Percentiles rank a stretch among this genome's conserved stretches.
Evolutionary conservation across 1,284 basidiomycete genomes (phyloP).

Genomic region (Puccinia coronata): DNA sequence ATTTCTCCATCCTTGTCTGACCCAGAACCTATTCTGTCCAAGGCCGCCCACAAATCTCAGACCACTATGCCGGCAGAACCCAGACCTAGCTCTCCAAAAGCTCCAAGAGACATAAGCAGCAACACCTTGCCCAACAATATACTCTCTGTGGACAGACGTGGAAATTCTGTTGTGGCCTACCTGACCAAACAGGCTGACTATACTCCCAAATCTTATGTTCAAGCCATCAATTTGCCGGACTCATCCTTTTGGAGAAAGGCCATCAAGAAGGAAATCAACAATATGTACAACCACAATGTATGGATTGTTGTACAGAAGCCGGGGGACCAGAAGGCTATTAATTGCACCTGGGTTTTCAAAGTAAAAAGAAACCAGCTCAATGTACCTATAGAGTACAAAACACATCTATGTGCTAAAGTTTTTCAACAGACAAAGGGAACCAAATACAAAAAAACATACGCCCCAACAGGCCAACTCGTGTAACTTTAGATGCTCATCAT

Average conservation of each 20-base stretch:
- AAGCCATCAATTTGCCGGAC: neutral
- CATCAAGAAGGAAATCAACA: neutral
- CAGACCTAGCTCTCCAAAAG: too few species aligned
- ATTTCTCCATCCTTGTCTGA: neutral
- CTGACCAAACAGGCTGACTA: neutral
- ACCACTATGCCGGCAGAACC: neutral
- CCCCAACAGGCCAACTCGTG: slow-evolving; percentile 4
- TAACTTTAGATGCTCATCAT: neutral
- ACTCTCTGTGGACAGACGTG: neutral
- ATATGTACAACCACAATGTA: neutral
- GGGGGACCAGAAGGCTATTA: too few species aligned
- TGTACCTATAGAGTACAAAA: too few species aligned
- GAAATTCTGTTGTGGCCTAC: neutral
- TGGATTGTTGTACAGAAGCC: neutral
- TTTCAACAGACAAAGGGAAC: neutral
- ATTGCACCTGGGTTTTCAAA: too few species aligned
- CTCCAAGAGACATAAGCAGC: neutral
- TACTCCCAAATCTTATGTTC: neutral
- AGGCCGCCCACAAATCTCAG: neutral
- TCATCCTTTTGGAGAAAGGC: neutral
- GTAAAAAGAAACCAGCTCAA: too few species aligned
- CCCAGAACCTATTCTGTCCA: too few species aligned
- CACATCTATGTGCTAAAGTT: too few species aligned
- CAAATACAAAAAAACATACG: neutral
- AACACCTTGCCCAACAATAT: neutral